Percentiles rank a stretch among this genome's conserved stretches.
Conservation (phyloP, 148 eudicot genomes). For the Vaccinium myrtillus region DNA sequence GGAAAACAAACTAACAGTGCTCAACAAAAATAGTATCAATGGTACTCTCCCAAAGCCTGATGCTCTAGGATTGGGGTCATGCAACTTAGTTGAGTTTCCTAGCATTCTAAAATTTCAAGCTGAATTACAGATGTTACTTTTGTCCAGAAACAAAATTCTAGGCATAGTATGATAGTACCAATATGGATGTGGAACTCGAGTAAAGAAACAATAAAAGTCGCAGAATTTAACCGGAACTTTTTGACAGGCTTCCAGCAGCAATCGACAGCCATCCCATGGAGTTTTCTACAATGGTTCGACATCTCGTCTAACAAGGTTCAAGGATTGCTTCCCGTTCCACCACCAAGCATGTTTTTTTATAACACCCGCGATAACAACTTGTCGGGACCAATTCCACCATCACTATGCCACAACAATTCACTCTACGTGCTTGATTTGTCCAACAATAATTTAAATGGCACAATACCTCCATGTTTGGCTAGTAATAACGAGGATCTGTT, state of each 20-base stretch:
- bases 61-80: neutral
- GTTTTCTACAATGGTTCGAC: neutral
- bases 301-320: conserved; percentile 14
- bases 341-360: conserved; percentile 9
- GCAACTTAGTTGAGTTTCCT: conserved; percentile 25
- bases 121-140: neutral
- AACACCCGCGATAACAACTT: rapidly evolving
- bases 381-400: neutral
- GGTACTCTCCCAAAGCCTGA: conserved; percentile 6
- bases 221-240: neutral
- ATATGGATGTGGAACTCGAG: conserved; percentile 23
- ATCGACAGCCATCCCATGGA: conserved; percentile 16
- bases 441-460: no score
- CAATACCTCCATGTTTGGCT: no score
- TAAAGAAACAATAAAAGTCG: neutral
- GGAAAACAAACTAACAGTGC: neutral
- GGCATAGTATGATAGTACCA: conserved; percentile 13
- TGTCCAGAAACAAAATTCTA: neutral
- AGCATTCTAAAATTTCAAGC: conserved; percentile 8
- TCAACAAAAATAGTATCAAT: neutral
- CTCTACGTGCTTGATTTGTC: neutral
- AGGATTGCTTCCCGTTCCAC: conserved; percentile 28
- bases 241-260: conserved; percentile 20
- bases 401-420: neutral
- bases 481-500: no score